Percentiles rank a stretch among this genome's conserved stretches.
phyloP scores from a whole-genome alignment of 2,329 filamentous ascomycete species.

The Lasiodiplodia sp. region DNA sequence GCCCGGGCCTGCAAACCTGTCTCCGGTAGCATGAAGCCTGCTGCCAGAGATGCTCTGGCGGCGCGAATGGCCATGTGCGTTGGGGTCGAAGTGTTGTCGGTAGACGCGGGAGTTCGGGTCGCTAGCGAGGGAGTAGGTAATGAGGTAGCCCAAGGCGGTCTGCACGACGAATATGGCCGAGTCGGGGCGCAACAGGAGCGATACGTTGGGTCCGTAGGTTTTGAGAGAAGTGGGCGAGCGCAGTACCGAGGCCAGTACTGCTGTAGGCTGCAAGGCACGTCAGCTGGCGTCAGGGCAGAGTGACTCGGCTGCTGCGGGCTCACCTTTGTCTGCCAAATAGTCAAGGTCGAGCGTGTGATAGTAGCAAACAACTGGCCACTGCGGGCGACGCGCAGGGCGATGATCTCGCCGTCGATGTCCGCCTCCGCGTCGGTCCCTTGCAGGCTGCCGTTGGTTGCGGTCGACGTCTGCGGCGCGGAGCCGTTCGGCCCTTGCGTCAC shows the following conservation, averaged over 20 bases:
- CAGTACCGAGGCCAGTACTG: constrained; percentile 82
- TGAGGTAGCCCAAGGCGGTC: constrained; percentile 83
- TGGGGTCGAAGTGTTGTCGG: constrained; percentile 76
- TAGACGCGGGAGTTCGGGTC: constrained; percentile 86
- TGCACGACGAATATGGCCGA: constrained; percentile 91
- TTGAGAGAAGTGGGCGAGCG: constrained; percentile 81
- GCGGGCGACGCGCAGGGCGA: constrained; percentile 78
- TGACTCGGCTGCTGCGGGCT: constrained; percentile 34
- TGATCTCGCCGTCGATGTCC: constrained; percentile 67
- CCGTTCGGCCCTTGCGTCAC: constrained; percentile 29
- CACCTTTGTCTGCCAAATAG: constrained; percentile 97
- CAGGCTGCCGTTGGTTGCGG: constrained; percentile 29
- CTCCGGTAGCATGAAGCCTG: constrained; percentile 47
- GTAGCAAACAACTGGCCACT: constrained; percentile 85
- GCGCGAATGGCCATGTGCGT: constrained; percentile 48
- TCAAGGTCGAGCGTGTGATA: constrained; percentile 83
- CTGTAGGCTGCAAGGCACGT: constrained; percentile 71
- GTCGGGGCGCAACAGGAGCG: constrained; percentile 87
- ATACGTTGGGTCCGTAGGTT: constrained; percentile 84
- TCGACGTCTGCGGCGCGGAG: constrained; percentile 16
- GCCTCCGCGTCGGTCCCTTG: constrained; percentile 35
- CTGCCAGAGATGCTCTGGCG: constrained; percentile 57
- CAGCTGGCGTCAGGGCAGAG: constrained; percentile 29
- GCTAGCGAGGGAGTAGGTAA: constrained; percentile 90
- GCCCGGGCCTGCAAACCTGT: constrained; percentile 68